A percentile compares a stretch with the other conserved stretches of the same genome.
These are phyloP conservation scores for Apiotrichum laibachii DNA, from an alignment of 1,284 basidiomycete species.

Conservation along the genomic window DNA sequence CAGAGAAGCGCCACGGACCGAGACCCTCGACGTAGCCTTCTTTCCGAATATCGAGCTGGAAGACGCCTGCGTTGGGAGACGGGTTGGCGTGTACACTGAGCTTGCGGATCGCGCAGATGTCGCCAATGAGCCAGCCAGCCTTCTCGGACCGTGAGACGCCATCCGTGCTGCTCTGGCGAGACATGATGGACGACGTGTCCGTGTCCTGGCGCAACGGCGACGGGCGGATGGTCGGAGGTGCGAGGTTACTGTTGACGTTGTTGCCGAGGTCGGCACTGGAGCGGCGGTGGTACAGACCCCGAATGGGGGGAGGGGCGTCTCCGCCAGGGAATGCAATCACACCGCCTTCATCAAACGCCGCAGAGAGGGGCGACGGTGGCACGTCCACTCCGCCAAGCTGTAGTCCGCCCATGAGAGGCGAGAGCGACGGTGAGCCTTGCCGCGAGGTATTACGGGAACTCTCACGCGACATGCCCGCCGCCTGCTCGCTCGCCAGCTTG, in stretches of 20 bases:
- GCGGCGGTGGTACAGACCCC: slow-evolving; percentile 22
- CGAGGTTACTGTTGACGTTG: not conserved
- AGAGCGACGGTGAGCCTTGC: slow-evolving; percentile 7
- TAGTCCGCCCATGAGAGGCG: not conserved
- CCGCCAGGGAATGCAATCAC: slow-evolving; percentile 14
- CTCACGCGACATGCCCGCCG: slow-evolving; percentile 6
- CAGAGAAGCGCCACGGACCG: slow-evolving; percentile 43
- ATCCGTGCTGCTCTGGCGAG: slow-evolving; percentile 13
- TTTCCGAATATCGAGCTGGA: slow-evolving; percentile 39
- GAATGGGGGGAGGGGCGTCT: not conserved
- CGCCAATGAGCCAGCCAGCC: slow-evolving; percentile 43
- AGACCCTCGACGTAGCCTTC: slow-evolving; percentile 46
- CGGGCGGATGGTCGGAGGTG: not conserved
- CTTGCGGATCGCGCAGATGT: slow-evolving; percentile 32
- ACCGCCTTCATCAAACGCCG: slow-evolving; percentile 8
- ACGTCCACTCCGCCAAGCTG: not conserved
- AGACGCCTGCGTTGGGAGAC: slow-evolving; percentile 30
- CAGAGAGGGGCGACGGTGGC: not conserved
- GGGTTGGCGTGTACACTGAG: slow-evolving; percentile 48
- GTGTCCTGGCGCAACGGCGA: slow-evolving; percentile 17
- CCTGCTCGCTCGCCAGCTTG: slow-evolving; percentile 23
- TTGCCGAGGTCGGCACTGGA: slow-evolving; percentile 10
- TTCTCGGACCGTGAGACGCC: slow-evolving; percentile 23
- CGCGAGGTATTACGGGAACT: slow-evolving; percentile 4
- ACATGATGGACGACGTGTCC: slow-evolving; percentile 10